These are phyloP conservation scores for Dactylonectria estremocensis DNA, from an alignment of 2,329 filamentous ascomycete genomes.

Conservation along the genomic window DNA sequence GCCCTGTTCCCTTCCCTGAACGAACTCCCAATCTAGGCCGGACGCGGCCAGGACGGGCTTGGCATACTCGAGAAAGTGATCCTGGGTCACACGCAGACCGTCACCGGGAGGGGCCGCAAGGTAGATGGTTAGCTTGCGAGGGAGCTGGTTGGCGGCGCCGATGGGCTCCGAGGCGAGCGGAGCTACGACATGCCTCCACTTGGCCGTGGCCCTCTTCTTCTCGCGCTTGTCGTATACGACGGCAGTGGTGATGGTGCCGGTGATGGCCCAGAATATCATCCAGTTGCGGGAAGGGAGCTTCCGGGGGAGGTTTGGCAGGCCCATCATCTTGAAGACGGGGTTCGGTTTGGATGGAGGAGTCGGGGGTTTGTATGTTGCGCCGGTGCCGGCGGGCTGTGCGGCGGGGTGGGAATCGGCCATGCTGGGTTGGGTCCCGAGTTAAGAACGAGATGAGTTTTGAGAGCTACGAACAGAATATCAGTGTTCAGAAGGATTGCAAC, in stretches of 20 bases:
- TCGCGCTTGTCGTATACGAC: slow-evolving; percentile 94
- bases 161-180: slow-evolving; percentile 86
- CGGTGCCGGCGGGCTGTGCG: slow-evolving; percentile 45
- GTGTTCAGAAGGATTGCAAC: slow-evolving; percentile 18
- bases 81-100: slow-evolving; percentile 85
- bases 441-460: background rate
- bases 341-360: slow-evolving; percentile 70
- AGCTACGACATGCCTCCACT: slow-evolving; percentile 89
- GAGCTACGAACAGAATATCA: background rate
- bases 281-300: slow-evolving; percentile 96
- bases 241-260: slow-evolving; percentile 82
- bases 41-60: slow-evolving; percentile 93
- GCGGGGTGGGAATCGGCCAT: slow-evolving; percentile 47
- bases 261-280: slow-evolving; percentile 92
- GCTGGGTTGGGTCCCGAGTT: slow-evolving; percentile 13
- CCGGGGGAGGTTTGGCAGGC: slow-evolving; percentile 85
- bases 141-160: slow-evolving; percentile 77
- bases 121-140: slow-evolving; percentile 88
- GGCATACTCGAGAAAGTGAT: slow-evolving; percentile 96
- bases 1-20: slow-evolving; percentile 93
- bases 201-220: slow-evolving; percentile 86
- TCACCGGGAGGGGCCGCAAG: slow-evolving; percentile 90
- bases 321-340: slow-evolving; percentile 84
- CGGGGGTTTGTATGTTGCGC: slow-evolving; percentile 49
- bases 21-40: slow-evolving; percentile 94